Evolutionary conservation across 2,329 filamentous ascomycete species (phyloP).

Genomic region (Botrytis deweyae): DNA sequence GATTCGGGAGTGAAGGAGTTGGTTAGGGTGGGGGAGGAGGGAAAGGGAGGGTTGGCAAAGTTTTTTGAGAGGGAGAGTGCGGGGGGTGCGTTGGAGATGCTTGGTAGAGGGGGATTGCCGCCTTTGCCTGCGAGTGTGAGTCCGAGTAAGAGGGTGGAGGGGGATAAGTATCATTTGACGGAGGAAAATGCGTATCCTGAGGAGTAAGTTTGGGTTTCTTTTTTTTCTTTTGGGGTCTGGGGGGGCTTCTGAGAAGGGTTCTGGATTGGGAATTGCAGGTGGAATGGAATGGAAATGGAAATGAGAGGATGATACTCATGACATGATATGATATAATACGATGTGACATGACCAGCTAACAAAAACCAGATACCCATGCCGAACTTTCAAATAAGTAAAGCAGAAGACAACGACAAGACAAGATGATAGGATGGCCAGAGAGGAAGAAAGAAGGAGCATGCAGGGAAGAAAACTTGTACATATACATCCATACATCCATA

Average conservation of each 20-base stretch:
- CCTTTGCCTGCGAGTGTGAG: constrained; percentile 71
- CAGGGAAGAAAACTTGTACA: background rate
- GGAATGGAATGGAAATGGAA: background rate
- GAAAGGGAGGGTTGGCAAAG: constrained; percentile 68
- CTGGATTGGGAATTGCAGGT: background rate
- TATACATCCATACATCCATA: background rate
- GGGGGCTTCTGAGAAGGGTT: background rate
- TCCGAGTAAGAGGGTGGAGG: constrained; percentile 51
- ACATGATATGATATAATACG: background rate
- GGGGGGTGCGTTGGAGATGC: constrained; percentile 52
- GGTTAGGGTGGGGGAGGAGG: constrained; percentile 72
- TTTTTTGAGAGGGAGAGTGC: constrained; percentile 63
- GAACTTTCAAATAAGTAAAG: constrained; percentile 23
- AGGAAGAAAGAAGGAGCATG: background rate
- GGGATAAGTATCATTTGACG: constrained; percentile 65
- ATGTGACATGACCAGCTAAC: background rate
- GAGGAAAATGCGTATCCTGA: constrained; percentile 70
- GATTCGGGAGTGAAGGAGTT: constrained; percentile 71
- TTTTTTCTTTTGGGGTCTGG: background rate
- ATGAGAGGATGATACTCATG: background rate
- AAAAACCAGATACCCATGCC: constrained; percentile 23
- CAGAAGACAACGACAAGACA: background rate
- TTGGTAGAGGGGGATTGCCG: constrained; percentile 78
- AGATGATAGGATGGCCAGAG: background rate
- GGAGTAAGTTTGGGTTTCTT: constrained; percentile 52